phyloP scores from a whole-genome alignment of 768 basidiomycete genomes.

The Cubamyces sp. region DNA sequence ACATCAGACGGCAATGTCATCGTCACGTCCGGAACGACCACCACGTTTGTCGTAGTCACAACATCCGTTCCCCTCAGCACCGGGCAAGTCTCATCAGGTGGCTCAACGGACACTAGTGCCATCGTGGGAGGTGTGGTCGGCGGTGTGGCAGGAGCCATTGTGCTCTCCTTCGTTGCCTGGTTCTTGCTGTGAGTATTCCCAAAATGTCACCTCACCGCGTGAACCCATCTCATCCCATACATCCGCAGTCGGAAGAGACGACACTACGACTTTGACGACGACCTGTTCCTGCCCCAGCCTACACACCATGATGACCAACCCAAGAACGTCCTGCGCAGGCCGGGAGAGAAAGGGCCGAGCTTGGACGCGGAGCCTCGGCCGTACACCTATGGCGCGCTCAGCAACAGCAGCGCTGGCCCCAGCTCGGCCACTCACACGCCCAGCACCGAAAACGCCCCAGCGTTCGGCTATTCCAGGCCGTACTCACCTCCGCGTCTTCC shows the following conservation, averaged over 20 bases:
- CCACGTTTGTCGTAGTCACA: conserved; percentile 7
- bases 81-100: neutral
- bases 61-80: conserved; percentile 8
- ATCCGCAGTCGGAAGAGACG: conserved; percentile 10
- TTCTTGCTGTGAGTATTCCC: conserved; percentile 21
- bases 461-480: neutral
- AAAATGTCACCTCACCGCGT: neutral
- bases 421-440: conserved; percentile 8
- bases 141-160: conserved; percentile 19
- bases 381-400: conserved; percentile 13
- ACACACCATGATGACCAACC: conserved; percentile 1
- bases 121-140: conserved; percentile 29
- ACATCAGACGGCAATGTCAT: conserved; percentile 23
- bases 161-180: conserved; percentile 20
- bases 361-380: conserved; percentile 17
- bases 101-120: conserved; percentile 15
- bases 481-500: neutral
- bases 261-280: conserved; percentile 24
- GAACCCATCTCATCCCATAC: neutral
- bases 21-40: conserved; percentile 21
- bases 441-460: conserved; percentile 6
- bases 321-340: conserved; percentile 8
- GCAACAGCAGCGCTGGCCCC: conserved; percentile 4
- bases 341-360: conserved; percentile 4
- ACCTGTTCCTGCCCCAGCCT: conserved; percentile 14